Conservation (phyloP, 768 basidiomycete species). For the Hericium alpestre region DNA sequence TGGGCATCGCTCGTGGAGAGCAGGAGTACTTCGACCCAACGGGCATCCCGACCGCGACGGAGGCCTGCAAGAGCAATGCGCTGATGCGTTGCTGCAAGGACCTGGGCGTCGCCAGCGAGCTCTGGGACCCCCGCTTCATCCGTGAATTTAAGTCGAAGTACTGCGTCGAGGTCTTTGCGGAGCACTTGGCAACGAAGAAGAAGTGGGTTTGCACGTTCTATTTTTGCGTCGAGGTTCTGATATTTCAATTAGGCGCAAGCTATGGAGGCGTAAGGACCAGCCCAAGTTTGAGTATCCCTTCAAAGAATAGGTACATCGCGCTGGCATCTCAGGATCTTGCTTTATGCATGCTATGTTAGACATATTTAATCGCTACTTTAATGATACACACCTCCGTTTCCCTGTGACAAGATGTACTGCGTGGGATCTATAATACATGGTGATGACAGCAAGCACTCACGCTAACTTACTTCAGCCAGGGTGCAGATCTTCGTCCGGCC, state of each 20-base stretch:
- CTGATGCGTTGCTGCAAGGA: conserved; percentile 98
- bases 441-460: too few relatives aligned
- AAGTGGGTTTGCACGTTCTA: conserved; percentile 50
- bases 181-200: conserved; percentile 77
- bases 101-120: conserved; percentile 88
- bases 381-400: too few relatives aligned
- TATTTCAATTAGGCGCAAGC: conserved; percentile 56
- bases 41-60: conserved; percentile 87
- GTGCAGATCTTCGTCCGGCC: too few relatives aligned
- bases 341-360: too few relatives aligned
- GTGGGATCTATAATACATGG: too few relatives aligned
- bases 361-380: too few relatives aligned
- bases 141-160: conserved; percentile 81
- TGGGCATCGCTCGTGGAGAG: conserved; percentile 86
- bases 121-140: conserved; percentile 97
- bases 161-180: conserved; percentile 77
- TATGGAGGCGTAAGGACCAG: conserved; percentile 83
- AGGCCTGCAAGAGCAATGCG: conserved; percentile 93
- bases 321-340: too few relatives aligned
- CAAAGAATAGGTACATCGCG: conserved; percentile 40
- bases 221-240: conserved; percentile 1
- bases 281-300: conserved; percentile 83
- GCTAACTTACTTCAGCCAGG: too few relatives aligned
- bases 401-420: too few relatives aligned
- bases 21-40: conserved; percentile 92